Evolutionary conservation across 306 rosid genomes (phyloP), one percentile per base, ranked within the genome.

Genomic region (Potentilla sterilis): DNA sequence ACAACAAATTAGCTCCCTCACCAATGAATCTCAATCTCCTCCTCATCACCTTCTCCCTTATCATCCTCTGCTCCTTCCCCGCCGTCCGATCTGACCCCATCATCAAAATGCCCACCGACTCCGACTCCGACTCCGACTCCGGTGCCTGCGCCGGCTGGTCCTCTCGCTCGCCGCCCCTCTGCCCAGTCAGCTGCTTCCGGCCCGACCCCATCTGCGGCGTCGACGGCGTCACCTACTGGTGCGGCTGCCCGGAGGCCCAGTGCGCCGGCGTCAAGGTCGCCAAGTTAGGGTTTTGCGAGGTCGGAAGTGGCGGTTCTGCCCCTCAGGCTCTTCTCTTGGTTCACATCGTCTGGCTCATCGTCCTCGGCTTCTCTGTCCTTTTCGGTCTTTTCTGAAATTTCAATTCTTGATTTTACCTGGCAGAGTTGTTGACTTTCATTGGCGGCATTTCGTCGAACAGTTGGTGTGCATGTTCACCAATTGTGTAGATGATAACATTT

Each of bases 191-290:
- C 6, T 94, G 98, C 79, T 94, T 94, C 21, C 84, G 97, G 9
- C 70, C 98, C 42, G 87, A 94, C 77, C 98, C 98, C 2, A 97
- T 94, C 21, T 94, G 97, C 76, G 93, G 98, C 5, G 93, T 69
- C 1, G 93, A 94, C 81, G 98, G 95, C 46, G 86, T 94, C 57
- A 94, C 97, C 58, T 94, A 90, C 78, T 94, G 98, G 98, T 93
- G 98, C 57, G 98, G 98, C 9, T 93, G 98, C 83, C 89, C 83
- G 1, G 97, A 91, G 10, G 98, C 98, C 0, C 84, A 81, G 2
- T 94, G 98, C 67, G 88, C 95, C 2, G 93, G 94, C 6, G 77
- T 69, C 11, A 82, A 78, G 67, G 96, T 94, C 7, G 87, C 87
- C 38, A 94, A 87, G 21, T 28, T 83, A 48, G 97, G 98, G 0